These are phyloP conservation scores for Calonectria multiphialidica DNA, from an alignment of 2,329 filamentous ascomycete species.

Conservation along the genomic window DNA sequence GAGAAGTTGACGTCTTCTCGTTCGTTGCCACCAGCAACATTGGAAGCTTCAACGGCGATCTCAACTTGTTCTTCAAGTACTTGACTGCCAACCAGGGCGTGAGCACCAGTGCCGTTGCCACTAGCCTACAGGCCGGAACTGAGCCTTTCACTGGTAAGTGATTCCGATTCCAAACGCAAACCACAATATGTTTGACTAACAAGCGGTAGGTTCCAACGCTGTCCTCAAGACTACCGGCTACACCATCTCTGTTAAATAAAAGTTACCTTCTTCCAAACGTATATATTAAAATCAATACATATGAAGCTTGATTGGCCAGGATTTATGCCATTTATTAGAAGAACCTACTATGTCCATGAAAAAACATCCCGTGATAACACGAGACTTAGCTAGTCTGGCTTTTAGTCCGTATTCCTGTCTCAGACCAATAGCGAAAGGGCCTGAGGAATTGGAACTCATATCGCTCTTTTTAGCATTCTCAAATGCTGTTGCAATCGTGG, in stretches of 20 bases:
- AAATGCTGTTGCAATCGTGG: too few relatives aligned
- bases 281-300: conserved; percentile 3
- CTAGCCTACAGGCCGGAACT: conserved; percentile 53
- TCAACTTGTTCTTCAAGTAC: conserved; percentile 69
- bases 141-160: conserved; percentile 64
- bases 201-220: conserved; percentile 2
- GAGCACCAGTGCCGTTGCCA: conserved; percentile 27
- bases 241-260: conserved; percentile 21
- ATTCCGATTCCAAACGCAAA: fast-evolving
- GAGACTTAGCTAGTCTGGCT: too few relatives aligned
- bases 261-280: not conserved
- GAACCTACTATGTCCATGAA: too few relatives aligned
- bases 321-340: too few relatives aligned
- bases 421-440: too few relatives aligned
- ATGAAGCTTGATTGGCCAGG: not conserved
- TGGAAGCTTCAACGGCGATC: conserved; percentile 65
- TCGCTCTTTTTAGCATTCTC: too few relatives aligned
- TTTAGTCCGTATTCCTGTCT: too few relatives aligned
- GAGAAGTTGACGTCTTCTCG: conserved; percentile 69
- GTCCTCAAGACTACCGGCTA: conserved; percentile 21
- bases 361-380: too few relatives aligned
- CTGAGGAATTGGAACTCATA: too few relatives aligned
- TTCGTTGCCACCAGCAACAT: conserved; percentile 57
- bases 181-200: not conserved
- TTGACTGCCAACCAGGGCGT: conserved; percentile 58